These are phyloP conservation scores for Chlorella variabilis DNA, from an alignment of 163 green algal genomes.

Conservation along the genomic window DNA sequence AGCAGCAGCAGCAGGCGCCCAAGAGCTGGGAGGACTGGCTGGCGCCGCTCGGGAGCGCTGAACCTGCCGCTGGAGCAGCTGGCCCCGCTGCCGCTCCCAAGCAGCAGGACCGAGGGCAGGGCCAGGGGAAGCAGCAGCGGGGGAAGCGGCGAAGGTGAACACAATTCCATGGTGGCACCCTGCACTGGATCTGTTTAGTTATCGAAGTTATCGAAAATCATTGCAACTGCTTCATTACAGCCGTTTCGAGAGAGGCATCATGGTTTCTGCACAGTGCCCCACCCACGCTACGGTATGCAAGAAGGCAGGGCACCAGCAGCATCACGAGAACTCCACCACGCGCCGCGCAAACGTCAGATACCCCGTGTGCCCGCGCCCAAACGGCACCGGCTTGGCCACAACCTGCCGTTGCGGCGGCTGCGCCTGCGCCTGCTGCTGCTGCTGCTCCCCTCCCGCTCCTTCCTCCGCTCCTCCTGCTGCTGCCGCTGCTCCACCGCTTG, in stretches of 20 bases:
- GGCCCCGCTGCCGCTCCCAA: neutral
- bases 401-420: constrained; percentile 5
- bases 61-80: neutral
- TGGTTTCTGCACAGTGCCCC: too few species aligned
- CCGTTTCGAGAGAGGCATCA: too few species aligned
- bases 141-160: neutral
- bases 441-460: neutral
- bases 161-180: too few species aligned
- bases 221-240: too few species aligned
- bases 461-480: neutral
- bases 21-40: constrained; percentile 38
- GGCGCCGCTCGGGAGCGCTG: neutral
- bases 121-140: neutral
- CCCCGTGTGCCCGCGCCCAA: constrained; percentile 71
- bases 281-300: too few species aligned
- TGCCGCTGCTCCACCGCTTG: neutral
- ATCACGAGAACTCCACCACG: constrained; percentile 19
- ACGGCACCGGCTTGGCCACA: constrained; percentile 48
- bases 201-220: too few species aligned
- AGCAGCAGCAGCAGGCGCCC: neutral
- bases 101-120: neutral
- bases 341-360: constrained; percentile 71
- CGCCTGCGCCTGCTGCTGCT: constrained; percentile 17
- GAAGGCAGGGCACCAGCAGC: too few species aligned
- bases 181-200: too few species aligned